A percentile compares a stretch with the other conserved stretches of the same genome.
These are phyloP conservation scores for Mortierella sp. DNA, from an alignment of 371 early-diverging fungal genomes.

Conservation along the genomic window DNA sequence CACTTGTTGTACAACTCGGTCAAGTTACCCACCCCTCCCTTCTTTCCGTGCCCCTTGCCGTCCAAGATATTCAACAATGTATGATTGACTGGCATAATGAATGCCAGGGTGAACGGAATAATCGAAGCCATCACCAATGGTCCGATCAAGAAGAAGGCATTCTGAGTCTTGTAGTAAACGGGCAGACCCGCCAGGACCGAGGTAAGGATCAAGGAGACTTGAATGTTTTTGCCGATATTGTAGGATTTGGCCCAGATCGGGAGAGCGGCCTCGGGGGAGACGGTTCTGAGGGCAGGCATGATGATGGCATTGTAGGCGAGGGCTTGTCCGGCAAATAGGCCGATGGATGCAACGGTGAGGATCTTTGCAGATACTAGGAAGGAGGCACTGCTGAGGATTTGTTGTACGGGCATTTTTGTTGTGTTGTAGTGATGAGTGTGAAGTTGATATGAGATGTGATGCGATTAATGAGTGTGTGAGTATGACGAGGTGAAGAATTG, in stretches of 20 bases:
- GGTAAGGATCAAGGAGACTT: constrained; percentile 17
- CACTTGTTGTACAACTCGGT: constrained; percentile 25
- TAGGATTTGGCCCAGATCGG: constrained; percentile 38
- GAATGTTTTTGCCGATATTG: constrained; percentile 15
- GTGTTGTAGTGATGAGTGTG: neutral
- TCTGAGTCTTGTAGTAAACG: constrained; percentile 38
- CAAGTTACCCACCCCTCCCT: neutral
- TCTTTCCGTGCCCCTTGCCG: neutral
- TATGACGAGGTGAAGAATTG: neutral
- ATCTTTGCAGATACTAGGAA: constrained; percentile 36
- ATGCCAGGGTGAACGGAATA: constrained; percentile 33
- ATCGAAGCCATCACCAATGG: constrained; percentile 27
- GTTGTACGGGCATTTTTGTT: neutral
- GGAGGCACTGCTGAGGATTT: neutral
- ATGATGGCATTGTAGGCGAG: constrained; percentile 29
- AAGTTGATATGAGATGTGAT: neutral
- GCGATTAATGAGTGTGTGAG: neutral
- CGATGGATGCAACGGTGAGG: constrained; percentile 33
- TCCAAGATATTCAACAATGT: constrained; percentile 21
- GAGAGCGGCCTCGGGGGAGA: constrained; percentile 17
- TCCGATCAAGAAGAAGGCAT: constrained; percentile 30
- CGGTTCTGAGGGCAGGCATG: constrained; percentile 33
- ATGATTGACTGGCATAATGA: constrained; percentile 38
- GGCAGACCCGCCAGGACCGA: constrained; percentile 5
- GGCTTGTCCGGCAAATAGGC: constrained; percentile 36